Percentiles rank a stretch among this genome's conserved stretches.
Conservation (phyloP, 2,329 filamentous ascomycete genomes). For the Apiospora pterosperma region DNA sequence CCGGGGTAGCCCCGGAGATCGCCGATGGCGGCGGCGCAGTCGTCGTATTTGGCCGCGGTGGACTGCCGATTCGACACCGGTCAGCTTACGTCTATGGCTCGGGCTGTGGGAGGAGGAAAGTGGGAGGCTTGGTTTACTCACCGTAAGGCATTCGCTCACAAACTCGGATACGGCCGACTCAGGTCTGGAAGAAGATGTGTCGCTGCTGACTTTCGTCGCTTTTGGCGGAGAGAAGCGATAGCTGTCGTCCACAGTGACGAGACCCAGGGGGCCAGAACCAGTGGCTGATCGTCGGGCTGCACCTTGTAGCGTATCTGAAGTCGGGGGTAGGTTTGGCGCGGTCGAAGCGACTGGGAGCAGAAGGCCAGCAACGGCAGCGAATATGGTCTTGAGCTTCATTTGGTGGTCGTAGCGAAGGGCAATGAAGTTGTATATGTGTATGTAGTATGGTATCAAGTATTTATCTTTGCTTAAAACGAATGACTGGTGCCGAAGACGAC, state of each 20-base stretch:
- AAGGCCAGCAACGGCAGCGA: not conserved
- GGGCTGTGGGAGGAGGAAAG: too few species aligned
- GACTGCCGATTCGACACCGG: not conserved
- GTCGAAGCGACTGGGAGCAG: not conserved
- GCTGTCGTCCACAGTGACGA: not conserved
- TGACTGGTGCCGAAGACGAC: not conserved
- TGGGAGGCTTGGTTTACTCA: not conserved
- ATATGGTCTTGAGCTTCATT: not conserved
- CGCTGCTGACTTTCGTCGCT: not conserved
- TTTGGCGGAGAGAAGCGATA: not conserved
- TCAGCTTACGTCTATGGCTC: not conserved
- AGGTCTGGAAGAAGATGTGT: not conserved
- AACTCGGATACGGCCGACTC: not conserved
- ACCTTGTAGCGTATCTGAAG: not conserved
- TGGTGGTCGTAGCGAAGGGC: not conserved
- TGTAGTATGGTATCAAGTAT: not conserved
- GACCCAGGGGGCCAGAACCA: not conserved
- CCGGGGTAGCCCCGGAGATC: not conserved
- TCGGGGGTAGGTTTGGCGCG: not conserved
- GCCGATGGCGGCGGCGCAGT: not conserved
- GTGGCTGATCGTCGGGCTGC: not conserved
- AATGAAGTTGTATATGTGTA: not conserved
- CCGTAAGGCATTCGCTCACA: not conserved
- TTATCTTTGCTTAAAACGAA: too few species aligned
- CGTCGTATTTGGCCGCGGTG: not conserved